Evolutionary conservation across 1,284 basidiomycete species (phyloP).

Genomic region (Amylostereum areolatum): DNA sequence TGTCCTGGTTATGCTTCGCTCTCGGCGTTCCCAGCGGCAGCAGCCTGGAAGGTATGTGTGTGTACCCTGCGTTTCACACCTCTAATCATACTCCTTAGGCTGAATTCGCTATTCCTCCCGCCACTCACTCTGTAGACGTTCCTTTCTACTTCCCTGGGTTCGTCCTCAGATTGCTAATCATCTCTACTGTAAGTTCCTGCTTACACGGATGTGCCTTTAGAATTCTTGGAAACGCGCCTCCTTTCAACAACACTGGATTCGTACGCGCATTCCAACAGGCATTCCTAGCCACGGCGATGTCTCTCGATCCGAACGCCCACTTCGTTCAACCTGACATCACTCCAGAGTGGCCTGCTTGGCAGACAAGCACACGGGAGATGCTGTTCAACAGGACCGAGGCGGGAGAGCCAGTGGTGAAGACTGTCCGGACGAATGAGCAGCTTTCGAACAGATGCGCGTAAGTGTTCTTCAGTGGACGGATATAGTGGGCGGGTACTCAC

Average conservation of each 20-base stretch:
- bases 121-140: constrained; percentile 25
- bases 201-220: too few species aligned
- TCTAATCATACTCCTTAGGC: constrained; percentile 15
- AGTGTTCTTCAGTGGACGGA: background rate
- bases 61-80: background rate
- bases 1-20: constrained; percentile 31
- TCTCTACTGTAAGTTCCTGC: background rate
- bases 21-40: constrained; percentile 19
- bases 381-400: background rate
- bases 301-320: constrained; percentile 32
- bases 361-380: background rate
- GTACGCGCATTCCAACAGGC: constrained; percentile 31
- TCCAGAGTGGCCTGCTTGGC: constrained; percentile 8
- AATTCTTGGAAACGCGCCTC: constrained; percentile 10
- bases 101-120: constrained; percentile 32
- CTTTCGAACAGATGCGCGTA: constrained; percentile 1
- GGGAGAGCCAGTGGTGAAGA: background rate
- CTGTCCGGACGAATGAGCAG: background rate
- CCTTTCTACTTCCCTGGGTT: constrained; percentile 26
- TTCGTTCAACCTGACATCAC: constrained; percentile 17
- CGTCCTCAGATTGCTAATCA: background rate
- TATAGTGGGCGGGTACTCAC: background rate
- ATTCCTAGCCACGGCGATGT: constrained; percentile 32
- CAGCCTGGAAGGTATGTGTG: constrained; percentile 26
- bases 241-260: constrained; percentile 31